Evolutionary conservation across 2,329 filamentous ascomycete genomes (phyloP).

Genomic region (Xylariaceae sp.): DNA sequence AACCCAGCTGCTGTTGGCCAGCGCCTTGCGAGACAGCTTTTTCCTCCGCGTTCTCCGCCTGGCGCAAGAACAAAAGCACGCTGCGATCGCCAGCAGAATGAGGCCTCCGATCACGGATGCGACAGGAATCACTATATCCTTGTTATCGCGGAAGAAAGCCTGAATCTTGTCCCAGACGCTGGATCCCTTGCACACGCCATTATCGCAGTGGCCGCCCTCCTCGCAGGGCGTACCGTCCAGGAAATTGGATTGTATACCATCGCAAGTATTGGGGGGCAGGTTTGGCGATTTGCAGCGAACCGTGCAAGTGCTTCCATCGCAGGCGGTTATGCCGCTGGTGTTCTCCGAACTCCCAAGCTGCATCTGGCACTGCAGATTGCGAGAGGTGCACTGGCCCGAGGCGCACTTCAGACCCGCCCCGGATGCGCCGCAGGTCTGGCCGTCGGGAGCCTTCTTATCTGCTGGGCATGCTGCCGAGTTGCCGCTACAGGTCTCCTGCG

Average conservation of each 20-base stretch:
- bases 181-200: conserved; percentile 71
- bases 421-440: conserved; percentile 61
- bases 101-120: conserved; percentile 67
- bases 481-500: conserved; percentile 77
- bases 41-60: conserved; percentile 36
- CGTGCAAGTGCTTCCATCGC: conserved; percentile 66
- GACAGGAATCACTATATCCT: conserved; percentile 77
- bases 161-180: conserved; percentile 66
- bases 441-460: conserved; percentile 68
- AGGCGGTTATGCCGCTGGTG: conserved; percentile 75
- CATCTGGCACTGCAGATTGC: conserved; percentile 82
- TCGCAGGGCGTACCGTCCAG: conserved; percentile 84
- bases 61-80: conserved; percentile 60
- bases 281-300: conserved; percentile 71
- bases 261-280: conserved; percentile 63
- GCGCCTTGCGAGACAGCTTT: conserved; percentile 28
- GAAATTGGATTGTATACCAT: conserved; percentile 82
- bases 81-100: conserved; percentile 62
- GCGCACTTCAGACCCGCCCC: conserved; percentile 70
- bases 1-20: conserved; percentile 30
- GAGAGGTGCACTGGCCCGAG: conserved; percentile 89
- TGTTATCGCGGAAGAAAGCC: conserved; percentile 73
- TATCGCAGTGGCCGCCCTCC: conserved; percentile 72
- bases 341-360: conserved; percentile 72
- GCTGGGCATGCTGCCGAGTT: conserved; percentile 66